Evolutionary conservation across 805 yeast genomes (phyloP), one percentile per base, ranked within the genome.

Genomic region (Metschnikowia vanudenii): DNA sequence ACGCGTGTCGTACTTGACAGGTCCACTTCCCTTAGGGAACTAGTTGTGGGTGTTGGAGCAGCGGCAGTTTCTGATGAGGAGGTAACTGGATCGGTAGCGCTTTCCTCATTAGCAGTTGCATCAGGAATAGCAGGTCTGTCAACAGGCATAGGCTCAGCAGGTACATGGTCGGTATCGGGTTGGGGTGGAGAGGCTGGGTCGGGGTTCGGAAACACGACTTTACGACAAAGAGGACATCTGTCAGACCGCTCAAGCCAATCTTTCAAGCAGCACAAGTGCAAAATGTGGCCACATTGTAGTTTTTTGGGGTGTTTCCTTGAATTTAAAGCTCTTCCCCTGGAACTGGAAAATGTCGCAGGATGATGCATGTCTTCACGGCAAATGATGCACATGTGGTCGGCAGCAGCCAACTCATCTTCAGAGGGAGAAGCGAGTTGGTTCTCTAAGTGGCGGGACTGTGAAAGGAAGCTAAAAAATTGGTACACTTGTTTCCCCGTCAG

Each of bases 211-310:
- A 72, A 71, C 6, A 89, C 95, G 10, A 81, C 79, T 26, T 84
- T 73, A 51, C 97, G 74, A 63, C 99, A 94, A 44, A 91, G 81
- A 1, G 99, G 99, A 69, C 99, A 94, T n/a, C 81, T 79, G 55
- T 85, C 92, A 0, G 96, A 88, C 53, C 96, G 78, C 60, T 88
- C 95, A 55, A 94, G 73, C 99, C 99, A 94, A 54, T 86, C 84
- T 59, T 88, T 86, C 51, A 94, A 74, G 64, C 99, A 94, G 4
- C 94, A 91, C 67, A 85, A 69, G 63, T 94, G 99, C 47, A 92
- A 74, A 40, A 88, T 84, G 64, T 94, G 99, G 20, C 88, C 86
- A 71, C 99, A 94, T 1, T 71, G 75, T 40, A 94, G 72, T 59
- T 78, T 85, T 63, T 88, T 89, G 4, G 98, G 96, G 40, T 67